Evolutionary conservation across 257 asterid genomes (phyloP).

Genomic region (Penstemon eatonii): DNA sequence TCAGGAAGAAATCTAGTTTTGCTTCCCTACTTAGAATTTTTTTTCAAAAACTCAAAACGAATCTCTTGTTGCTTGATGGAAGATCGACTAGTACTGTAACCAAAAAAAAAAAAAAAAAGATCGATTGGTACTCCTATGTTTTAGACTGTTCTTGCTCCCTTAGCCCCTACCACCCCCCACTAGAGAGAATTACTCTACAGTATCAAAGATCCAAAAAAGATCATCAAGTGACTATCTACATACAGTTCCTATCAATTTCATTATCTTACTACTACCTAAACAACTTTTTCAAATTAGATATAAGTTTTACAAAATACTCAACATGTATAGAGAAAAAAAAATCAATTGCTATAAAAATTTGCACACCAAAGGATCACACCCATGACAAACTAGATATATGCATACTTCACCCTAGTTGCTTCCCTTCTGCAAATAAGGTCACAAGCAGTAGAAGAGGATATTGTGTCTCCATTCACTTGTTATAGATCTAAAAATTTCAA

Average conservation of each 20-base stretch:
- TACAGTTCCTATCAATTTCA: neutral
- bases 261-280: neutral
- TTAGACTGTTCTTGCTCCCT: too few species aligned
- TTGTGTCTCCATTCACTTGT: neutral
- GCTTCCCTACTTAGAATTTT: neutral
- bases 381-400: slow-evolving; percentile 7
- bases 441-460: neutral
- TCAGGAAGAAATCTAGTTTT: slow-evolving; percentile 12
- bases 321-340: neutral
- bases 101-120: too few species aligned
- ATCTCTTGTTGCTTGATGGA: too few species aligned
- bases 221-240: neutral
- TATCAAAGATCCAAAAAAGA: neutral
- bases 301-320: neutral
- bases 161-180: too few species aligned
- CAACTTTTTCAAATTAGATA: neutral
- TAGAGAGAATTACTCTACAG: too few species aligned
- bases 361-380: neutral
- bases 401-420: slow-evolving; percentile 7
- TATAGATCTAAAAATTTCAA: slow-evolving; percentile 7
- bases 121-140: too few species aligned
- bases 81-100: too few species aligned
- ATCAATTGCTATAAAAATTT: neutral
- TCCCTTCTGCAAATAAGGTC: neutral
- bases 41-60: too few species aligned